Evolutionary conservation across 305 asterid species (phyloP).

Genomic region (Lippia alba): DNA sequence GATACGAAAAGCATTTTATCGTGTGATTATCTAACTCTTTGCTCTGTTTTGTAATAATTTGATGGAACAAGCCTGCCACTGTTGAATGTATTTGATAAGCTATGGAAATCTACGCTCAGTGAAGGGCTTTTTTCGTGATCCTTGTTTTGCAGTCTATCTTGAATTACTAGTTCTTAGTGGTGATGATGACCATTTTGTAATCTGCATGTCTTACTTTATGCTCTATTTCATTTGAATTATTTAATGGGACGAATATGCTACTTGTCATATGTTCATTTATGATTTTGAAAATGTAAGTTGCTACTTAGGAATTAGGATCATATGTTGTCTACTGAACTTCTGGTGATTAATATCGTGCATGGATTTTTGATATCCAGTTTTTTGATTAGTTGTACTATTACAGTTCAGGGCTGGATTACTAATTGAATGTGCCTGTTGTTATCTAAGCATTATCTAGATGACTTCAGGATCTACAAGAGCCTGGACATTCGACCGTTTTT

Average conservation of each 20-base stretch:
- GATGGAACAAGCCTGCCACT: too few relatives aligned
- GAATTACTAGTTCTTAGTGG: slow-evolving; percentile 7
- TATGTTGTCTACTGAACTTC: background rate
- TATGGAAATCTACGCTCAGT: too few relatives aligned
- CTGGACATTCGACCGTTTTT: background rate
- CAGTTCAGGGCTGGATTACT: slow-evolving; percentile 3
- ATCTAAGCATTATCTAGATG: background rate
- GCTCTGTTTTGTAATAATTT: too few relatives aligned
- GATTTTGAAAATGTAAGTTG: background rate
- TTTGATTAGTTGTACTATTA: background rate
- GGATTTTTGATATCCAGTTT: slow-evolving; percentile 7
- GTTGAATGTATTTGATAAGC: too few relatives aligned
- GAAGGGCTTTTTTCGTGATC: too few relatives aligned
- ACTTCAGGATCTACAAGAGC: slow-evolving; percentile 13
- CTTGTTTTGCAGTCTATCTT: background rate
- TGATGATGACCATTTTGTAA: slow-evolving; percentile 20
- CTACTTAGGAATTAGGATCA: background rate
- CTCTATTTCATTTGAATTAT: background rate
- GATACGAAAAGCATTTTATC: too few relatives aligned
- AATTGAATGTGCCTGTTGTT: background rate
- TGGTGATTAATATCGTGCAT: slow-evolving; percentile 5
- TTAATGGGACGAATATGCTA: background rate
- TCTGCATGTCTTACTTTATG: slow-evolving; percentile 1
- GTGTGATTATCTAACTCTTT: too few relatives aligned
- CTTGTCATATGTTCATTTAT: slow-evolving; percentile 19